Percentiles rank a stretch among this genome's conserved stretches.
phyloP scores from a whole-genome alignment of 2,329 filamentous ascomycete genomes.

The Neoascochyta sp. region DNA sequence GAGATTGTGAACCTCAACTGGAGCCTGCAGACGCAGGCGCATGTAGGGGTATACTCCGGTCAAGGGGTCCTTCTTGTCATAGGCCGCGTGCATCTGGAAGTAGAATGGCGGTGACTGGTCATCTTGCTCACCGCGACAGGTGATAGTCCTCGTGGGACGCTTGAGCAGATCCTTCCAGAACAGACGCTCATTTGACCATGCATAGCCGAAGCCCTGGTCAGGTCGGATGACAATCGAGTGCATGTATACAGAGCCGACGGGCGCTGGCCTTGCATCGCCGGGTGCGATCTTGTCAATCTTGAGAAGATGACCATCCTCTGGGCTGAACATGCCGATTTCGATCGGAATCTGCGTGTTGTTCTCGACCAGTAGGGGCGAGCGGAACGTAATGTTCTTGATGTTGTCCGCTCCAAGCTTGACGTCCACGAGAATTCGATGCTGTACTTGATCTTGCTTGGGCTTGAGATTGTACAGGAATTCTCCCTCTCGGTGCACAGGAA shows the following conservation, averaged over 20 bases:
- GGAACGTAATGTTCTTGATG: constrained; percentile 94
- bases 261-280: constrained; percentile 82
- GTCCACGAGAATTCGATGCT: constrained; percentile 89
- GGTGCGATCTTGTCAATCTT: constrained; percentile 98
- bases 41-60: constrained; percentile 89
- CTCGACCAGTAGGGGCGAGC: constrained; percentile 86
- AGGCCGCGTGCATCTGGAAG: constrained; percentile 89
- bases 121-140: constrained; percentile 80
- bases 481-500: constrained; percentile 89
- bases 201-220: constrained; percentile 93
- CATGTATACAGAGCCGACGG: constrained; percentile 86
- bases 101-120: constrained; percentile 81
- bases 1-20: constrained; percentile 89
- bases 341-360: constrained; percentile 97
- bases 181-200: constrained; percentile 84
- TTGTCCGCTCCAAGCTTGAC: constrained; percentile 89
- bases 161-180: constrained; percentile 92
- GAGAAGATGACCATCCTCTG: constrained; percentile 79
- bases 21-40: constrained; percentile 85
- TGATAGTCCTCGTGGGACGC: constrained; percentile 78
- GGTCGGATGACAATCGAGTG: constrained; percentile 85
- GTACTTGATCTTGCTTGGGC: constrained; percentile 77
- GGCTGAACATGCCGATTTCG: constrained; percentile 86
- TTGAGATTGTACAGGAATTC: constrained; percentile 86
- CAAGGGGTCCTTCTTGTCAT: constrained; percentile 77